A percentile compares a stretch with the other conserved stretches of the same genome.
These are phyloP conservation scores for Craterostigma plantagineum DNA, from an alignment of 257 asterid species.

Conservation along the genomic window DNA sequence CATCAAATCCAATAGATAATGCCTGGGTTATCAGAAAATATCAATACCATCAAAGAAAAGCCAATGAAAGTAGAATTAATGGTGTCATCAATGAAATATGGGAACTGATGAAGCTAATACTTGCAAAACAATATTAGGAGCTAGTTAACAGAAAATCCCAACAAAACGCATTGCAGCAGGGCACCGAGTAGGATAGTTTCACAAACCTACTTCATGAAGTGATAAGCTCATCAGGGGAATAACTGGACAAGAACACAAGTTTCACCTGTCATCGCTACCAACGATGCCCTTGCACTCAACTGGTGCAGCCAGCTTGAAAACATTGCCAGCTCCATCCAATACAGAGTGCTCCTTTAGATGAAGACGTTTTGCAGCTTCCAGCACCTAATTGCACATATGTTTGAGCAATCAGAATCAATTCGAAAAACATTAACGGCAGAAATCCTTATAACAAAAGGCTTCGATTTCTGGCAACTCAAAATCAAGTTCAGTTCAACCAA, in stretches of 20 bases:
- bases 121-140: too few relatives aligned
- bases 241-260: background rate
- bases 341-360: constrained; percentile 85
- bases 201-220: too few relatives aligned
- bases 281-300: constrained; percentile 98
- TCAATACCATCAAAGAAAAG: background rate
- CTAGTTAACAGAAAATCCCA: too few relatives aligned
- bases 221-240: too few relatives aligned
- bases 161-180: background rate
- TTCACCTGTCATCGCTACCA: constrained; percentile 96
- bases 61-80: background rate
- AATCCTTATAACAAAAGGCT: too few relatives aligned
- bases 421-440: background rate
- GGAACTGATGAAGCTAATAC: too few relatives aligned
- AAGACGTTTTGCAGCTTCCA: constrained; percentile 81
- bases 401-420: too few relatives aligned
- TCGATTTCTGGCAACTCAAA: too few relatives aligned
- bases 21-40: constrained; percentile 25
- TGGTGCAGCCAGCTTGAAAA: constrained; percentile 80
- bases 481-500: background rate
- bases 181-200: background rate
- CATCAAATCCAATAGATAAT: constrained; percentile 88
- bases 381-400: constrained; percentile 27
- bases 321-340: constrained; percentile 74
- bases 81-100: too few relatives aligned